Conservation (phyloP, 139 green algal genomes). For the Volvox africanus region DNA sequence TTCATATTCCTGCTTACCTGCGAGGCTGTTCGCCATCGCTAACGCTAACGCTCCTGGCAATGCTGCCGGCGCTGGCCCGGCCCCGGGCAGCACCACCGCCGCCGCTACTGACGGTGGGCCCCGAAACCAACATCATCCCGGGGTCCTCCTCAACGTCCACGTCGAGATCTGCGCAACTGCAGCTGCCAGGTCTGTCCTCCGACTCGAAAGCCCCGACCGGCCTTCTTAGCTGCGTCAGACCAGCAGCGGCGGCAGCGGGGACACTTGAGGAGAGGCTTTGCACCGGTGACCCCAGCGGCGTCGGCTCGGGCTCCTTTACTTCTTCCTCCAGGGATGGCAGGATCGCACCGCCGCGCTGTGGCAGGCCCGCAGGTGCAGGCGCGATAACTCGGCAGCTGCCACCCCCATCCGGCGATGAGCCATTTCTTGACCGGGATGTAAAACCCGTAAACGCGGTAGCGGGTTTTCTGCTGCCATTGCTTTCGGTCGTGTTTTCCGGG, state of each 20-base stretch:
- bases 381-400: too few species aligned
- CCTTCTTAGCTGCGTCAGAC: neutral
- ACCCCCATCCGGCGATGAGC: too few species aligned
- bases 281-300: neutral
- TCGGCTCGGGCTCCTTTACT: neutral
- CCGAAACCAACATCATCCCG: slow-evolving; percentile 11
- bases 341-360: neutral
- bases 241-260: neutral
- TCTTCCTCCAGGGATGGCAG: neutral
- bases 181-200: neutral
- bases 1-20: too few species aligned
- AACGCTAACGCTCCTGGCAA: neutral
- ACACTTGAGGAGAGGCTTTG: neutral
- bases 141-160: slow-evolving; percentile 7
- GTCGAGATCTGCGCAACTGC: neutral
- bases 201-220: neutral
- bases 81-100: neutral
- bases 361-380: neutral
- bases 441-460: too few species aligned
- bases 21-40: too few species aligned
- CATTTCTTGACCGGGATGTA: too few species aligned
- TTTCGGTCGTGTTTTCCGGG: too few species aligned
- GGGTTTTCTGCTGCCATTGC: too few species aligned
- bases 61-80: neutral
- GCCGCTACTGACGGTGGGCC: neutral